Evolutionary conservation across 2,329 filamentous ascomycete species (phyloP), one percentile per base, ranked within the genome.

Genomic region (Aureobasidium uvarum): DNA sequence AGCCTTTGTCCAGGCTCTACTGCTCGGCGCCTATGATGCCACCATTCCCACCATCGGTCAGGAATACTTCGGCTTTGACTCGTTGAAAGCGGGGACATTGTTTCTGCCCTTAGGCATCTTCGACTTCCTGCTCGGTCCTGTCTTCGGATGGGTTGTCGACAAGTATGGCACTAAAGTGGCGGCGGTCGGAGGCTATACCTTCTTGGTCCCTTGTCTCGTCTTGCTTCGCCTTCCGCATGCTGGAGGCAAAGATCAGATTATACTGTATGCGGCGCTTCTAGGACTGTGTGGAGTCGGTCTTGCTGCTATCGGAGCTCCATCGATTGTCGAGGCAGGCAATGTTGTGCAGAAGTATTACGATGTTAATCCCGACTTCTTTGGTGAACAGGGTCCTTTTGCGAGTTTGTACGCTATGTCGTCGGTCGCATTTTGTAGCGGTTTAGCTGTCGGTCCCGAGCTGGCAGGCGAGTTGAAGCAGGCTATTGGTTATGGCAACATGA

Each of bases 331-430:
- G 72, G 79, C 83, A 1, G 83, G 83, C 5, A 75, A 77, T 13
- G 78, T 87, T 0, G 79, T 87, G 1, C 80, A 84, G 67, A 80
- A 78, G 48, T 87, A 85, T 69, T 80, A 85, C 67, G 77, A 80
- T 52, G 81, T 80, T 1, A 88, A 87, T 65, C 78, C 78, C 1
- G 80, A 79, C 0, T 77, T 84, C 59, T 88, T 87, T 68, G 83
- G 84, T 0, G 74, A 77, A 1, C 77, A 82, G 5, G 83, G 84
- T 0, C 43, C 54, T 5, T 71, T 86, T 86, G 1, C 87, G 89
- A 73, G 46, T 28, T 77, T 89, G 0, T 89, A 88, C 72, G 86
- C 84, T 2, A 76, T 89, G 66, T 87, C 85, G 69, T 85, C 82
- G n/a, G 82, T 88, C 79, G 80, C 85, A 0, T 89, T 86, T 72